phyloP scores from a whole-genome alignment of 495 filamentous ascomycete genomes.

The Xylaria curta region DNA sequence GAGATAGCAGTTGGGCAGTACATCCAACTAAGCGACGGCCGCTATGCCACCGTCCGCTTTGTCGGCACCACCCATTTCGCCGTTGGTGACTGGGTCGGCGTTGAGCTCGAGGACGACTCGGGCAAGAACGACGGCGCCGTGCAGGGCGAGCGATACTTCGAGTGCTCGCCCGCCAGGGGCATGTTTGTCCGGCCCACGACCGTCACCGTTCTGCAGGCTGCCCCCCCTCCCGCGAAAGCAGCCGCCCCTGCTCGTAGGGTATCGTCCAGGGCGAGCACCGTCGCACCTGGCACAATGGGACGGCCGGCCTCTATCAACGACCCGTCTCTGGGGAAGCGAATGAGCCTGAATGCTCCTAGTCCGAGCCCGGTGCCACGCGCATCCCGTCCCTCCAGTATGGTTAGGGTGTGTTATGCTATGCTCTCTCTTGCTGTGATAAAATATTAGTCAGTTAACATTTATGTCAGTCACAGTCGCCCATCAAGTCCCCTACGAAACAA shows the following conservation, averaged over 20 bases:
- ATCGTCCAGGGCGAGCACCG: constrained; percentile 38
- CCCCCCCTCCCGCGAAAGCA: constrained; percentile 47
- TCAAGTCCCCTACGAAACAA: constrained; percentile 82
- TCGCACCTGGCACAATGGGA: constrained; percentile 28
- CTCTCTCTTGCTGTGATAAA: constrained; percentile 21
- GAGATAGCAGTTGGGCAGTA: constrained; percentile 53
- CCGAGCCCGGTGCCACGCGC: constrained; percentile 65
- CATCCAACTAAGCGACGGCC: constrained; percentile 77
- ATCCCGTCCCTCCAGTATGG: constrained; percentile 59
- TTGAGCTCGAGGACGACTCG: constrained; percentile 81
- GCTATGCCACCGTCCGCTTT: constrained; percentile 77
- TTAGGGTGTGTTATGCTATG: constrained; percentile 56
- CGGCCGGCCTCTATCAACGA: constrained; percentile 52
- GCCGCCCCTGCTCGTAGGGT: constrained; percentile 36
- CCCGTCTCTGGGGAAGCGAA: constrained; percentile 60
- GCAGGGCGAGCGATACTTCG: constrained; percentile 88
- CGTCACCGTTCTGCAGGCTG: constrained; percentile 64
- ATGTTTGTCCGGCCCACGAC: constrained; percentile 84
- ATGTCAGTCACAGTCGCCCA: constrained; percentile 64
- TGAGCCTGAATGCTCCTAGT: constrained; percentile 71
- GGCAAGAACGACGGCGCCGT: constrained; percentile 97
- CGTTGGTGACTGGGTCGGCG: constrained; percentile 83
- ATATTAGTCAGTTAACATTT: constrained; percentile 29
- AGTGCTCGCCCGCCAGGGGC: constrained; percentile 77
- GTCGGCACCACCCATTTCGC: constrained; percentile 81